A percentile compares a stretch with the other conserved stretches of the same genome.
Conservation (phyloP, 2,329 filamentous ascomycete species). For the Colletotrichum limetticola region DNA sequence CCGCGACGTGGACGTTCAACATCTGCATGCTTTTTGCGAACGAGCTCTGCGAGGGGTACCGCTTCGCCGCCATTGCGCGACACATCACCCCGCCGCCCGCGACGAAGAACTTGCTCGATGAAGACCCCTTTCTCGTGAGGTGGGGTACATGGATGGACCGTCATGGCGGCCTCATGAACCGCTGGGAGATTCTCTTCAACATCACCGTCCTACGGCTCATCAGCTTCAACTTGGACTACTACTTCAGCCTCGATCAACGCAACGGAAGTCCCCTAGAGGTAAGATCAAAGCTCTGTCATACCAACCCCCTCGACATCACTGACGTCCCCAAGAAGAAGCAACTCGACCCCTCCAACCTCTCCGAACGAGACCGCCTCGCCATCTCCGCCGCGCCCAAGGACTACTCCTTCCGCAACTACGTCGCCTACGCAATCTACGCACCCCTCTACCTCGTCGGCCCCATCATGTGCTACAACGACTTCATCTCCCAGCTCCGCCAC, state of each 20-base stretch:
- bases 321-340: conserved; percentile 94
- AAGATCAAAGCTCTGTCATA: conserved; percentile 45
- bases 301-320: conserved; percentile 52
- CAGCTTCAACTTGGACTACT: conserved; percentile 97
- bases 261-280: conserved; percentile 82
- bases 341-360: conserved; percentile 86
- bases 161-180: conserved; percentile 82
- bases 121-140: conserved; percentile 58
- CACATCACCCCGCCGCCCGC: conserved; percentile 54
- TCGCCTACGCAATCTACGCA: conserved; percentile 90
- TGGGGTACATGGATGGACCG: conserved; percentile 81
- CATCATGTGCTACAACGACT: conserved; percentile 98
- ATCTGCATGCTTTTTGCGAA: conserved; percentile 88
- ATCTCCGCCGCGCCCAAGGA: conserved; percentile 78
- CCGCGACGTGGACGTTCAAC: conserved; percentile 90
- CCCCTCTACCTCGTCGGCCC: conserved; percentile 93
- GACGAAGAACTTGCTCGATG: conserved; percentile 42
- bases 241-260: conserved; percentile 82
- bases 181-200: conserved; percentile 99
- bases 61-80: conserved; percentile 70
- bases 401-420: conserved; percentile 85
- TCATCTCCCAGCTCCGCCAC: conserved; percentile 86
- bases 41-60: conserved; percentile 84
- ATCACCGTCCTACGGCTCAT: conserved; percentile 91
- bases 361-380: conserved; percentile 86